Evolutionary conservation across 371 early-diverging fungal species (phyloP).

Genomic region (Circinella minor): DNA sequence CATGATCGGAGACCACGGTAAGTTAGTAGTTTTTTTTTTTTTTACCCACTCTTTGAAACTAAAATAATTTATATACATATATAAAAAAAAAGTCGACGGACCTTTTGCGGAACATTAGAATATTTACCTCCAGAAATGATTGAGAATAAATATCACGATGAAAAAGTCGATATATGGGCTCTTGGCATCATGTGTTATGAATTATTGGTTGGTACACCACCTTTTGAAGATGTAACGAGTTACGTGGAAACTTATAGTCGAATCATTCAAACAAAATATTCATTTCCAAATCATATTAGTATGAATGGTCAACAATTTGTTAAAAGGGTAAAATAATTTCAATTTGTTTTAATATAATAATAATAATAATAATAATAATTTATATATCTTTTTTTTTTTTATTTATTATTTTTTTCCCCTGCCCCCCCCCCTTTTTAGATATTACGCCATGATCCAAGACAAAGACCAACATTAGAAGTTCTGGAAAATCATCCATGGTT

Average conservation of each 20-base stretch:
- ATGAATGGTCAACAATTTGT: constrained; percentile 87
- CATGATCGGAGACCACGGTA: constrained; percentile 86
- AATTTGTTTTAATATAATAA: too few species aligned
- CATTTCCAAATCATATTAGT: constrained; percentile 80
- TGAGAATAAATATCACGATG: constrained; percentile 79
- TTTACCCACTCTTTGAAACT: not conserved
- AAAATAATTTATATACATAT: too few species aligned
- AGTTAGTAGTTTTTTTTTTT: not conserved
- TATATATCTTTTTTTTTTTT: not conserved
- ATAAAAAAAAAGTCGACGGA: constrained; percentile 65
- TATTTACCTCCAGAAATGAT: constrained; percentile 96
- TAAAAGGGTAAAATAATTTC: constrained; percentile 46
- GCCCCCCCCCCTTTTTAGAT: constrained; percentile 51
- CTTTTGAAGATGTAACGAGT: constrained; percentile 83
- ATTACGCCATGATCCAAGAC: constrained; percentile 73
- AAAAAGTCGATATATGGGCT: constrained; percentile 95
- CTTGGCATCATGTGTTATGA: constrained; percentile 96
- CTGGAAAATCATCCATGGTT: constrained; percentile 90
- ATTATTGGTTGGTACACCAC: constrained; percentile 92
- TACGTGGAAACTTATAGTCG: constrained; percentile 78
- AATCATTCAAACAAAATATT: constrained; percentile 81
- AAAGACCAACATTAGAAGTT: constrained; percentile 73
- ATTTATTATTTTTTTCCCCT: constrained; percentile 9
- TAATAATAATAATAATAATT: too few species aligned
- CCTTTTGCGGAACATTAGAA: constrained; percentile 97